A percentile compares a stretch with the other conserved stretches of the same genome.
phyloP scores from a whole-genome alignment of 169 alveolate genomes.

The Eimeria zaria region DNA sequence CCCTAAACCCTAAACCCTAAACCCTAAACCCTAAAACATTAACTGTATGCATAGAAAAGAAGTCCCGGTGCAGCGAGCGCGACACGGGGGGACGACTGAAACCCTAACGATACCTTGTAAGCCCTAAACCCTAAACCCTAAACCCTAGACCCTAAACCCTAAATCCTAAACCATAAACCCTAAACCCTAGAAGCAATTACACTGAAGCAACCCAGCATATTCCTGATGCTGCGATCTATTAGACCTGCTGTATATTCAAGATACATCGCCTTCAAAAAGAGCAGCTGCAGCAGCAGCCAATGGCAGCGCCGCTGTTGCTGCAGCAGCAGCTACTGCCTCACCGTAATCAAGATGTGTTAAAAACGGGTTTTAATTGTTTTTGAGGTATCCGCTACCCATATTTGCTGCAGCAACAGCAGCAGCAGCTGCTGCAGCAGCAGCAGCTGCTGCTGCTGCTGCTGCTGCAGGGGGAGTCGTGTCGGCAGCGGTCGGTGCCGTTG shows the following conservation, averaged over 20 bases:
- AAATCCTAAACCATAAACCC: not conserved
- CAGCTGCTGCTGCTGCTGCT: conserved; percentile 28
- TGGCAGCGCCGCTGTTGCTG: not conserved
- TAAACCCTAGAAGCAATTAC: no score
- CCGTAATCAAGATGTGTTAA: not conserved
- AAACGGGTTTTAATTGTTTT: not conserved
- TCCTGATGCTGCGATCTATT: not conserved
- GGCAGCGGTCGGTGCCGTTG: conserved; percentile 65
- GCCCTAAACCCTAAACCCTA: conserved; percentile 22
- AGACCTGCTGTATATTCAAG: not conserved
- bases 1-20: not conserved
- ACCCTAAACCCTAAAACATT: no score
- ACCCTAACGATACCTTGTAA: no score
- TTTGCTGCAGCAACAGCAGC: no score
- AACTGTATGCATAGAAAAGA: not conserved
- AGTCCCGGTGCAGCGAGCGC: conserved; percentile 8
- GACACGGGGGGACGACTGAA: not conserved
- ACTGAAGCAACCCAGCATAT: conserved; percentile 11
- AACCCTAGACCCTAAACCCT: conserved; percentile 40
- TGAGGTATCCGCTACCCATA: not conserved
- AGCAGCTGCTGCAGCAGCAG: no score
- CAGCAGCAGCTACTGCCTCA: conserved; percentile 2
- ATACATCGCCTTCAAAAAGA: not conserved
- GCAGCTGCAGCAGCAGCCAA: conserved; percentile 19
- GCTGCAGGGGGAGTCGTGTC: conserved; percentile 1